Conservation (phyloP, 1,284 basidiomycete genomes). For the Boletellus dicymbophilus region DNA sequence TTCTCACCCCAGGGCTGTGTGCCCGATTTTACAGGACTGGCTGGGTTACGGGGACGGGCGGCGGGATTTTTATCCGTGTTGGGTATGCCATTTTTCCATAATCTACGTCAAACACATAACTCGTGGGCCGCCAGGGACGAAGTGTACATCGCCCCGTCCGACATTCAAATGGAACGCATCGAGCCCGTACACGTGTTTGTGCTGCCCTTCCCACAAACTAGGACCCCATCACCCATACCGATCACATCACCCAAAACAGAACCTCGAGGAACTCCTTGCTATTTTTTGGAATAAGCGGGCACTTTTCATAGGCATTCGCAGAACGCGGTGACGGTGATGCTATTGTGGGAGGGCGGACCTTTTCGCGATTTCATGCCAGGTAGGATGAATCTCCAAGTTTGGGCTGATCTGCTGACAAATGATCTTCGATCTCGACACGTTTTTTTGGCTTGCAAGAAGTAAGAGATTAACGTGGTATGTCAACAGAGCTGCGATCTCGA, state of each 20-base stretch:
- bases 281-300: no score
- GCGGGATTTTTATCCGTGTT: conserved; percentile 70
- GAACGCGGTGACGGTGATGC: conserved; percentile 82
- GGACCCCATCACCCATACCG: conserved; percentile 61
- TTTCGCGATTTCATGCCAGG: conserved; percentile 82
- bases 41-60: conserved; percentile 66
- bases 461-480: conserved; percentile 1
- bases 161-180: conserved; percentile 88
- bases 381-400: conserved; percentile 12
- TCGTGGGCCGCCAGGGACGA: conserved; percentile 54
- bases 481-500: no score
- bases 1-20: conserved; percentile 80
- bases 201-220: conserved; percentile 72
- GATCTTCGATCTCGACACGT: neutral
- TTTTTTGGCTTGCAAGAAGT: conserved; percentile 40
- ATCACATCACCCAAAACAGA: conserved; percentile 66
- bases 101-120: no score
- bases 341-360: conserved; percentile 68
- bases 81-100: conserved; percentile 46
- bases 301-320: conserved; percentile 91
- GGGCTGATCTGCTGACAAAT: neutral
- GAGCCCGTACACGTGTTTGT: conserved; percentile 81
- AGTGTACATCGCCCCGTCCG: conserved; percentile 86
- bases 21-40: conserved; percentile 61
- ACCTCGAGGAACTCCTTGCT: conserved; percentile 81